Evolutionary conservation across 2,329 filamentous ascomycete genomes (phyloP).

Genomic region (Tolypocladium guangdongense): DNA sequence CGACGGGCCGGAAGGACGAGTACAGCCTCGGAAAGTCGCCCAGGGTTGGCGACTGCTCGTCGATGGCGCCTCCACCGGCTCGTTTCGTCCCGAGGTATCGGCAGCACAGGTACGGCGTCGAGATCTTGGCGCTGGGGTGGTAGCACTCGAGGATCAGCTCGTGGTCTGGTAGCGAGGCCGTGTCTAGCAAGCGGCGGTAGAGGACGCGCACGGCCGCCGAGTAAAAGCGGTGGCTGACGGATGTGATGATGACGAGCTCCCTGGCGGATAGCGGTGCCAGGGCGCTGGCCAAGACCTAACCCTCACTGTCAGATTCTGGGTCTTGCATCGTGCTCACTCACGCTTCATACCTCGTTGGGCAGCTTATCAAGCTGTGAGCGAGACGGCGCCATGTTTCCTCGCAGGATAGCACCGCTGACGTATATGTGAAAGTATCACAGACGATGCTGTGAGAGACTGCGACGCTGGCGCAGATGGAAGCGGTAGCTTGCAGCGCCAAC

Average conservation of each 20-base stretch:
- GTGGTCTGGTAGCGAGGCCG: constrained; percentile 24
- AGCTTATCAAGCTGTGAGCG: neutral
- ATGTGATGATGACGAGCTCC: constrained; percentile 44
- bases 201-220: constrained; percentile 52
- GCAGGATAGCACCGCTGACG: neutral
- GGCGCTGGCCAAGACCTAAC: constrained; percentile 13
- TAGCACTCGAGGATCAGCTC: constrained; percentile 70
- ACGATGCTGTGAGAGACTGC: neutral
- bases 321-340: neutral
- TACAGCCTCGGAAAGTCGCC: constrained; percentile 47
- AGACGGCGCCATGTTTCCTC: neutral
- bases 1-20: constrained; percentile 57
- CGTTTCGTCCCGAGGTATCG: constrained; percentile 48
- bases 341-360: neutral
- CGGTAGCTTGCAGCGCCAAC: neutral
- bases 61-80: constrained; percentile 4
- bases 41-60: constrained; percentile 11
- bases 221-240: constrained; percentile 53
- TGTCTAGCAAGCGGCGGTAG: constrained; percentile 46
- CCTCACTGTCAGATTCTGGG: neutral
- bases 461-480: neutral
- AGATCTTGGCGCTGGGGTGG: constrained; percentile 58
- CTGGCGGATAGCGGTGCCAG: constrained; percentile 36
- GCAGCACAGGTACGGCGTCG: constrained; percentile 57
- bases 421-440: neutral